Evolutionary conservation across 805 yeast species (phyloP).

Genomic region (Yamadazyma phyllophila): DNA sequence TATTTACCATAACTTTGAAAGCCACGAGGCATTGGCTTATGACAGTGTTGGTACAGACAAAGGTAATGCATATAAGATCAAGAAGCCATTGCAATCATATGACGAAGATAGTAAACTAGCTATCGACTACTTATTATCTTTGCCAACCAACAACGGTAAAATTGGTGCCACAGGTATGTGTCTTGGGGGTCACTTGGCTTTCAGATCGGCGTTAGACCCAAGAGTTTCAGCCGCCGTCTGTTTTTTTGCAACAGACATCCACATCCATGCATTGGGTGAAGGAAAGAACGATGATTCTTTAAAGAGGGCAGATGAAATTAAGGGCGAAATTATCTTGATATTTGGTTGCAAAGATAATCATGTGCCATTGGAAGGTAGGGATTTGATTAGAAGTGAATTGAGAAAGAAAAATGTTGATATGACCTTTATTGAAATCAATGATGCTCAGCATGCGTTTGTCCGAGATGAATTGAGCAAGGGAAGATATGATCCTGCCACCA

Average conservation of each 20-base stretch:
- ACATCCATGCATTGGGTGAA: conserved; percentile 61
- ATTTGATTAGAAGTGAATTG: conserved; percentile 59
- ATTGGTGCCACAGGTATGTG: conserved; percentile 88
- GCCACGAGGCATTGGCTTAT: conserved; percentile 62
- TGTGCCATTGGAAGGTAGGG: conserved; percentile 77
- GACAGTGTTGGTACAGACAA: conserved; percentile 73
- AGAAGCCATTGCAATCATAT: conserved; percentile 66
- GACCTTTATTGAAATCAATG: conserved; percentile 72
- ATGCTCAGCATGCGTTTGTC: conserved; percentile 82
- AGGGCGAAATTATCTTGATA: conserved; percentile 62
- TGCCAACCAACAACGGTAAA: conserved; percentile 66
- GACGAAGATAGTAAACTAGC: conserved; percentile 71
- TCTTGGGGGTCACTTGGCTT: conserved; percentile 80
- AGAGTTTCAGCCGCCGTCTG: conserved; percentile 67
- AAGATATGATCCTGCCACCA: conserved; percentile 77
- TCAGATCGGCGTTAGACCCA: conserved; percentile 62
- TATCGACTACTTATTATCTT: conserved; percentile 56
- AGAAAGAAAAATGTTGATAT: conserved; percentile 59
- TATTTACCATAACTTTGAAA: conserved; percentile 70
- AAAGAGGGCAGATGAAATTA: conserved; percentile 51
- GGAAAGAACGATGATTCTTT: conserved; percentile 67
- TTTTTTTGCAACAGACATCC: conserved; percentile 81
- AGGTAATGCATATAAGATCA: conserved; percentile 65
- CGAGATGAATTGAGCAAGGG: conserved; percentile 78
- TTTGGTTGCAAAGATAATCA: conserved; percentile 80